Conservation (phyloP, 129 eudicot genomes). For the Artemisia tridentata region DNA sequence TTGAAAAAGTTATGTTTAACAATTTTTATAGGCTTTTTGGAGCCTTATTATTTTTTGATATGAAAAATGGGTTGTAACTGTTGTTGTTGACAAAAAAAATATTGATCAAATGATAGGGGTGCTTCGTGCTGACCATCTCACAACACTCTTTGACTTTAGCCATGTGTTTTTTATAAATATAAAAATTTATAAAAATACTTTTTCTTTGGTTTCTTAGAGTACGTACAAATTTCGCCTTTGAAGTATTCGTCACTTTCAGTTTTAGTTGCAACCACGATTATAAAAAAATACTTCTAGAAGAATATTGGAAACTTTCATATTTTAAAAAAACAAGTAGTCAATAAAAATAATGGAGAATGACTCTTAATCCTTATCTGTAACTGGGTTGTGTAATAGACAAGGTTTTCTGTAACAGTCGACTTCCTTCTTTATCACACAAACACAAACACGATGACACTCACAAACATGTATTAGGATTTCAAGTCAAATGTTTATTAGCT, state of each 20-base stretch:
- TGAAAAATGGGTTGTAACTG: conserved; percentile 15
- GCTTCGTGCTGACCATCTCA: conserved; percentile 30
- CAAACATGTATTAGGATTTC: too few relatives aligned
- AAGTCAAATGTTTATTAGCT: too few relatives aligned
- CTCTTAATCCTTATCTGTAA: too few relatives aligned
- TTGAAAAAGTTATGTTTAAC: neutral
- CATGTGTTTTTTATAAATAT: neutral
- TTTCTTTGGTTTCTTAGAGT: neutral
- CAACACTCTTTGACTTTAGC: conserved; percentile 22
- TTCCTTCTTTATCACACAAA: too few relatives aligned
- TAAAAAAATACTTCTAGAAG: too few relatives aligned
- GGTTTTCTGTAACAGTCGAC: too few relatives aligned
- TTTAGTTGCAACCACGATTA: neutral
- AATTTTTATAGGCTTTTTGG: neutral
- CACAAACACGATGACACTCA: too few relatives aligned
- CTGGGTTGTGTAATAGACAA: too few relatives aligned
- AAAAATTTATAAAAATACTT: neutral
- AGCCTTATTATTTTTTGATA: conserved; percentile 13
- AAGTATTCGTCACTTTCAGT: neutral
- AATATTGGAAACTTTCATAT: too few relatives aligned
- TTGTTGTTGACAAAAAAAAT: conserved; percentile 15
- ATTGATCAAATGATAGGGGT: neutral
- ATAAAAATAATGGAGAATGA: too few relatives aligned
- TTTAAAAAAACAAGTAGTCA: too few relatives aligned
- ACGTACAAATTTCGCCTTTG: conserved; percentile 10